Percentiles rank a stretch among this genome's conserved stretches.
These are phyloP conservation scores for Knoxdaviesia proteae DNA, from an alignment of 2,329 filamentous ascomycete genomes.

Conservation along the genomic window DNA sequence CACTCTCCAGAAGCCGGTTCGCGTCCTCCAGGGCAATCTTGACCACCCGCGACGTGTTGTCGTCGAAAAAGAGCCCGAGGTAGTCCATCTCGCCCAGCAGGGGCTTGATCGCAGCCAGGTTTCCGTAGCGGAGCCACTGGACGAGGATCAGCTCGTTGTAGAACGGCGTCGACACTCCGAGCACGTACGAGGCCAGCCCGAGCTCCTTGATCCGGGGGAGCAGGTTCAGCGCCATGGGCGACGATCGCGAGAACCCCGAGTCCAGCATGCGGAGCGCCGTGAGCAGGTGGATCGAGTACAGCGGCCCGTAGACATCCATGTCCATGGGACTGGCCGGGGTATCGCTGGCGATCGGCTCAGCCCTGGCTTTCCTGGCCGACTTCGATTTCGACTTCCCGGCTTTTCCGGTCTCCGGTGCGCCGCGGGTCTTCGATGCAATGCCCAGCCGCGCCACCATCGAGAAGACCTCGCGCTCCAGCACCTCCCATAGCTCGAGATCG, in stretches of 20 bases:
- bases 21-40: constrained; percentile 8
- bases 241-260: constrained; percentile 32
- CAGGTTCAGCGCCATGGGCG: constrained; percentile 36
- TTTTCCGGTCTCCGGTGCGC: background rate
- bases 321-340: constrained; percentile 12
- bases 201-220: constrained; percentile 47
- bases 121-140: constrained; percentile 38
- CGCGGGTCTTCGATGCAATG: constrained; percentile 11
- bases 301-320: constrained; percentile 38
- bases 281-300: constrained; percentile 42
- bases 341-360: constrained; percentile 1
- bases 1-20: background rate
- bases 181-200: constrained; percentile 47
- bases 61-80: constrained; percentile 36
- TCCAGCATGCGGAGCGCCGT: constrained; percentile 35
- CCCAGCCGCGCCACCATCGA: constrained; percentile 33
- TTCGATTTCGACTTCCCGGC: constrained; percentile 1
- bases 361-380: constrained; percentile 4
- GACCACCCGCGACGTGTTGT: constrained; percentile 19
- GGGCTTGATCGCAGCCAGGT: constrained; percentile 30
- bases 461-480: constrained; percentile 48
- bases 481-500: constrained; percentile 45
- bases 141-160: constrained; percentile 46
- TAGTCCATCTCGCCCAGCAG: constrained; percentile 45
- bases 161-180: constrained; percentile 48